Conservation (phyloP, 805 yeast genomes). For the Ascoidea rubescens region DNA sequence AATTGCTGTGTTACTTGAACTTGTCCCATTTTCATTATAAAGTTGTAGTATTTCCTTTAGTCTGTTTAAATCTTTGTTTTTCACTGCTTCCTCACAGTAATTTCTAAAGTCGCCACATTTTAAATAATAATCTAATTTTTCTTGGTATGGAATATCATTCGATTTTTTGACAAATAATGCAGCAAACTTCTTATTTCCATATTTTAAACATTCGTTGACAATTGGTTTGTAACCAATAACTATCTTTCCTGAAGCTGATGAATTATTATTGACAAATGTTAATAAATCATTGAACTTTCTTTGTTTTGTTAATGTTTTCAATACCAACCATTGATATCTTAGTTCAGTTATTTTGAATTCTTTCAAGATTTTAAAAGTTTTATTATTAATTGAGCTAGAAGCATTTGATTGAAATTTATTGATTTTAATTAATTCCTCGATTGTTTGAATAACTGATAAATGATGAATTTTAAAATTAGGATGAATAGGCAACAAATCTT, state of each 20-base stretch:
- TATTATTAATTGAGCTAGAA: slow-evolving; percentile 14
- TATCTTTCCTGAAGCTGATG: slow-evolving; percentile 28
- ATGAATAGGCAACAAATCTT: slow-evolving; percentile 9
- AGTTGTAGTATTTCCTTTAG: slow-evolving; percentile 11
- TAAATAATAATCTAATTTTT: slow-evolving; percentile 35
- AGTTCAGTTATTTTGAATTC: slow-evolving; percentile 44
- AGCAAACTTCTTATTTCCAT: slow-evolving; percentile 47
- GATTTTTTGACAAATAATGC: slow-evolving; percentile 44
- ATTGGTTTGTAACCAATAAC: slow-evolving; percentile 64
- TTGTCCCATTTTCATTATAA: background rate
- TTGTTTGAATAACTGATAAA: slow-evolving; percentile 32
- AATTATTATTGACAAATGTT: slow-evolving; percentile 26
- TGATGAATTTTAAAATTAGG: slow-evolving; percentile 27
- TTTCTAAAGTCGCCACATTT: slow-evolving; percentile 34
- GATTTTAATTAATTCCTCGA: slow-evolving; percentile 28
- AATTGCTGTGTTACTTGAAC: too few species aligned
- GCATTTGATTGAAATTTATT: slow-evolving; percentile 24
- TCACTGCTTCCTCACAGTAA: slow-evolving; percentile 37
- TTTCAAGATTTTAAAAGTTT: slow-evolving; percentile 32
- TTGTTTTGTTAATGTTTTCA: slow-evolving; percentile 30
- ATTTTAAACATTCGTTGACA: slow-evolving; percentile 34
- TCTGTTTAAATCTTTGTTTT: slow-evolving; percentile 25
- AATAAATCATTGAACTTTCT: slow-evolving; percentile 43
- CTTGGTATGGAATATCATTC: slow-evolving; percentile 25
- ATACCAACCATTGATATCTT: slow-evolving; percentile 38